Evolutionary conservation across 805 yeast species (phyloP).

Genomic region (Brettanomyces naardenensis): DNA sequence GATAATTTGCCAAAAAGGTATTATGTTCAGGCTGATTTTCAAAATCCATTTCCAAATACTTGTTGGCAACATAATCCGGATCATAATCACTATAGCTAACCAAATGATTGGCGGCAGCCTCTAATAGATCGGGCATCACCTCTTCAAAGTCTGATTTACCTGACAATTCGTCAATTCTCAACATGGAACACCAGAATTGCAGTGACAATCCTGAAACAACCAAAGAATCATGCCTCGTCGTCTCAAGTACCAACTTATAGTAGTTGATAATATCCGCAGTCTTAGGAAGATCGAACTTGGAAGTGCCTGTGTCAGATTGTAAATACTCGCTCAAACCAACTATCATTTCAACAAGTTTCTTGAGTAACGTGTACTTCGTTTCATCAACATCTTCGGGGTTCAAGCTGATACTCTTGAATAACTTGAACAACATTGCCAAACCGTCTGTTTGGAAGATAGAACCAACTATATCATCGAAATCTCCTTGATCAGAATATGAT

Average conservation of each 20-base stretch:
- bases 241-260: conserved; percentile 64
- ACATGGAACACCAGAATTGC: conserved; percentile 89
- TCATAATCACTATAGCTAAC: conserved; percentile 63
- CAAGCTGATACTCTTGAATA: conserved; percentile 52
- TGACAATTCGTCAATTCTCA: conserved; percentile 71
- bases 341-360: conserved; percentile 89
- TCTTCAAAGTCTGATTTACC: conserved; percentile 46
- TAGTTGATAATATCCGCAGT: conserved; percentile 60
- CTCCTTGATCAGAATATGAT: conserved; percentile 54
- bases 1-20: conserved; percentile 70
- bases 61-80: conserved; percentile 55
- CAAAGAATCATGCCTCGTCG: conserved; percentile 77
- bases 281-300: conserved; percentile 33
- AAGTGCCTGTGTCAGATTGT: conserved; percentile 8
- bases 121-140: conserved; percentile 60
- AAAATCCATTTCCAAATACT: conserved; percentile 75
- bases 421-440: conserved; percentile 56
- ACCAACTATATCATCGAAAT: conserved; percentile 73
- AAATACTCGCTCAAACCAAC: conserved; percentile 76
- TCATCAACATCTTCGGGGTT: conserved; percentile 66
- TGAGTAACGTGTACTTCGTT: conserved; percentile 67
- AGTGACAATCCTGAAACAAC: conserved; percentile 86
- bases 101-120: conserved; percentile 70
- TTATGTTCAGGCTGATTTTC: conserved; percentile 77
- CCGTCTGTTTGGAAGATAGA: conserved; percentile 69